These are phyloP conservation scores for Trichothecium sympodiale DNA, from an alignment of 2,329 filamentous ascomycete species.

Conservation along the genomic window DNA sequence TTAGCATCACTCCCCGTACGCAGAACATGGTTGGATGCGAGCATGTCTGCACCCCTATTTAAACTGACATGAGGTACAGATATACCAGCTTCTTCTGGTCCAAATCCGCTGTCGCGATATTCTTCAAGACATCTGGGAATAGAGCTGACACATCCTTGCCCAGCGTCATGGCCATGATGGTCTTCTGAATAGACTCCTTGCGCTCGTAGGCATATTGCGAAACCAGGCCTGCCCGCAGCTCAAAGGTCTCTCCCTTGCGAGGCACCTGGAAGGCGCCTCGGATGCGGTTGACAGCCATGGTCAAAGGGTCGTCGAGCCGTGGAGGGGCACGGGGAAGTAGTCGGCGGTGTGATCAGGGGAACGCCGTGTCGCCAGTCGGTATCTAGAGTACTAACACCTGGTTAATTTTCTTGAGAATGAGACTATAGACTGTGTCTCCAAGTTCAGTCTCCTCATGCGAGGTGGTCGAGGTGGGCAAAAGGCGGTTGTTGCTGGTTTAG, in stretches of 20 bases:
- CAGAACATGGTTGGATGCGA: neutral
- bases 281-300: slow-evolving; percentile 94
- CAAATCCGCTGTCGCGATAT: slow-evolving; percentile 87
- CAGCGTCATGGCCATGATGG: slow-evolving; percentile 99
- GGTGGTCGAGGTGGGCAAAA: too few relatives aligned
- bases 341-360: too few relatives aligned
- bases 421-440: too few relatives aligned
- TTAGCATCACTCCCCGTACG: neutral
- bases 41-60: neutral
- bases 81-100: slow-evolving; percentile 99
- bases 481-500: too few relatives aligned
- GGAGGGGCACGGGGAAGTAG: slow-evolving; percentile 13
- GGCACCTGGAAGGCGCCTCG: slow-evolving; percentile 86
- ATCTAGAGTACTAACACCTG: too few relatives aligned
- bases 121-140: slow-evolving; percentile 97
- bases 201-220: slow-evolving; percentile 99
- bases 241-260: slow-evolving; percentile 95
- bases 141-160: slow-evolving; percentile 96
- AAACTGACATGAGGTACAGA: slow-evolving; percentile 80
- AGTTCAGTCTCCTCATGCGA: too few relatives aligned
- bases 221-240: slow-evolving; percentile 86
- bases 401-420: too few relatives aligned
- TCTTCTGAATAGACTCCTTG: slow-evolving; percentile 98
- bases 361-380: too few relatives aligned
- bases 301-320: slow-evolving; percentile 14